Percentiles rank a stretch among this genome's conserved stretches.
Evolutionary conservation across 306 rosid species (phyloP).

Genomic region (Mimosa bimucronata): DNA sequence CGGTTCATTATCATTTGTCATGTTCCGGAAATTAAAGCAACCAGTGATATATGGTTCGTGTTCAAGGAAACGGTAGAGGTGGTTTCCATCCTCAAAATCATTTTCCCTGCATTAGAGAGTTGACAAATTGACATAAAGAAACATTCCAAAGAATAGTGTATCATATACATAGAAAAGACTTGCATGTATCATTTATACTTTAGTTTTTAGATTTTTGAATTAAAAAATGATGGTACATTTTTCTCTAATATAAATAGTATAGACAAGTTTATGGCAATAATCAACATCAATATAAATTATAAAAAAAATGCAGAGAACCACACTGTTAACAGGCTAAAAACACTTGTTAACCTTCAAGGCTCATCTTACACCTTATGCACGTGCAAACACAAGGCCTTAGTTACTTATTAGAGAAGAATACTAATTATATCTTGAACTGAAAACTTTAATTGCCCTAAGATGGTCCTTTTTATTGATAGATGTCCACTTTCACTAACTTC

Average conservation of each 20-base stretch:
- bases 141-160: constrained; percentile 18
- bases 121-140: constrained; percentile 29
- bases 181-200: not conserved
- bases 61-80: constrained; percentile 86
- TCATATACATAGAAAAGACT: not conserved
- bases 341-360: not conserved
- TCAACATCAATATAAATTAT: not conserved
- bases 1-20: constrained; percentile 64
- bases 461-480: not conserved
- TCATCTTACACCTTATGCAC: not conserved
- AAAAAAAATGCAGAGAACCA: not conserved
- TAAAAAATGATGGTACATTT: not conserved
- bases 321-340: not conserved
- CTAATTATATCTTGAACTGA: not conserved
- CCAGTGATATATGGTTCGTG: constrained; percentile 69
- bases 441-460: not conserved
- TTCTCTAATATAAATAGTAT: not conserved
- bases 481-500: constrained; percentile 17
- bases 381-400: not conserved
- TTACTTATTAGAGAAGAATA: not conserved
- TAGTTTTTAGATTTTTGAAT: not conserved
- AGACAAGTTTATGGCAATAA: not conserved
- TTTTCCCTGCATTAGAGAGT: constrained; percentile 63
- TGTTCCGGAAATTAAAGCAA: constrained; percentile 75
- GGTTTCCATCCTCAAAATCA: constrained; percentile 83